Base-by-base conservation (phyloP, 108 stramenopile genomes). In the Licmophora abbreviata region DNA sequence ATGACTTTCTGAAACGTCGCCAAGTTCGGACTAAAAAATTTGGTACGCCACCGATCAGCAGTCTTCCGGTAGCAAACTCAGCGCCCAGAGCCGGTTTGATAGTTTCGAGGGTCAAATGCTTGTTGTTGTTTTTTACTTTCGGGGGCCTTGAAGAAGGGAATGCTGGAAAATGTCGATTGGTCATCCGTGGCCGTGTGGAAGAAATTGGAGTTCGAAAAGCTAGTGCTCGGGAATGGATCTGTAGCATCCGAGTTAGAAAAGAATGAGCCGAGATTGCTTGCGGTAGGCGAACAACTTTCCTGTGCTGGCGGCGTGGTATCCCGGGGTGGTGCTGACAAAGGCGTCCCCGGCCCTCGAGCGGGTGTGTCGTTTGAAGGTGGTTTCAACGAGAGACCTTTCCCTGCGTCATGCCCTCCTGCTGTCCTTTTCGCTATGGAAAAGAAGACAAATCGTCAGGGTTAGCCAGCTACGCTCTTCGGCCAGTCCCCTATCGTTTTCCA, bases 291-390 rank as follows among this genome's bases (percentile, higher is more conserved):
- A n/a, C n/a, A n/a, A n/a, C n/a, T 20, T 40, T 40, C 38, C 2
- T 15, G 15, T 40, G 20, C 38, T 18, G 38, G 18, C 38, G 38
- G 20, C 38, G 20, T 15, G 38, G 20, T 15, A 40, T 40, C 15
- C 38, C 38, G 38, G 38, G 15, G 15, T 40, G 20, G 38, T 20
- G 1, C 18, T 20, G 20, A 40, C 5, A 40, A 40, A 15, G 20
- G 18, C 38, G 20, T 40, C 38, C 5, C 15, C 38, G 18, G 15
- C 38, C 1, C 18, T 40, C 38, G 38, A 40, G 18, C 20, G 1
- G 48, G 48, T 24, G 48, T 50, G 30, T 50, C 48, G 14, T 25
- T 29, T 32, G 11, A 32, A n/a, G 48, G 33, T 29, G 48, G 48
- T n/a, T 21, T 27, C 38, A 40, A 40, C 3, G 20, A 40, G 18